Evolutionary conservation across 345 rosid species (phyloP), one percentile per base, ranked within the genome.

Genomic region (Cochlearia excelsa): DNA sequence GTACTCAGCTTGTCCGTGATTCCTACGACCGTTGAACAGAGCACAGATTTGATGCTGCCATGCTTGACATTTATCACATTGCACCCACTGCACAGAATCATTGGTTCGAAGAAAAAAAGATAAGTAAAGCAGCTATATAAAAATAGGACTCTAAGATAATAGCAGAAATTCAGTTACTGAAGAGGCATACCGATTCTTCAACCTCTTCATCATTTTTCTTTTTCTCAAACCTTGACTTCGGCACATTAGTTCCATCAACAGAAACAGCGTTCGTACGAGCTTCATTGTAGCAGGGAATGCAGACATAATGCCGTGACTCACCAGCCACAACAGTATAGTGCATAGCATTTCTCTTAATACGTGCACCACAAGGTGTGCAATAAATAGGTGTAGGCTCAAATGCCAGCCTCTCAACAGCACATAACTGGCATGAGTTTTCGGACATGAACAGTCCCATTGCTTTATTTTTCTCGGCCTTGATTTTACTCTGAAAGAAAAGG

Each of bases 31-130:
- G 68, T 93, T 93, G 77, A 93, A 93, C 69, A 93, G 72, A 66
- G 97, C 96, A 73, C 99, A 93, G 26, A 93, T 93, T 66, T 93
- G 99, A 80, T 93, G 99, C 74, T 93, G 99, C 99, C 99, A 93
- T 9, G 95, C 90, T 76, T 93, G 97, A 77, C 99, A 93, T 69
- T 87, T 89, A 84, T 93, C 99, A 77, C 99, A 93, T 78, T 93
- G 99, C 77, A 93, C 99, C 99, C 99, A 93, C 99, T 93, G 86
- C 78, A 78, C 6, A 38, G 11, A 68, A 74, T 50, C 41, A 77
- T 69, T 16, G 59, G 73, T 69, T 28, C 41, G 51, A 45, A 64
- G 63, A 31, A 3, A 39, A 11, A 30, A 10, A 39, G 11, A 30
- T 16, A 47, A 54, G 50, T 44, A 58, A 42, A 52, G 30, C 46